These are phyloP conservation scores for Gaillardinia entomophila DNA, from an alignment of 805 yeast genomes.

Conservation along the genomic window DNA sequence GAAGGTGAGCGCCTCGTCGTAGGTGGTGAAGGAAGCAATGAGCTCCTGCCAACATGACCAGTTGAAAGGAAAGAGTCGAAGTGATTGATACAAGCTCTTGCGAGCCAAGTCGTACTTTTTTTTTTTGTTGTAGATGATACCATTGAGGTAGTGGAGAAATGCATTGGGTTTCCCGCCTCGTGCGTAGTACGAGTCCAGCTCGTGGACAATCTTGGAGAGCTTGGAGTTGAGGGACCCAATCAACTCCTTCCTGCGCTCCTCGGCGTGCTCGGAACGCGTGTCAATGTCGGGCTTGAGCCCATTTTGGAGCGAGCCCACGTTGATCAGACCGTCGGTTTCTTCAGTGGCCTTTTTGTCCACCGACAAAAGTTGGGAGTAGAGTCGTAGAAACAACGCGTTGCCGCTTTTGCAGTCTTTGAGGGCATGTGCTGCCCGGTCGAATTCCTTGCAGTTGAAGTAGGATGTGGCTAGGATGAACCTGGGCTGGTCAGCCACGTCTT, in stretches of 20 bases:
- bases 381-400: slow-evolving; percentile 52
- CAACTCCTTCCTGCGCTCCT: slow-evolving; percentile 4
- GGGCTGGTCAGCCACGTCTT: slow-evolving; percentile 38
- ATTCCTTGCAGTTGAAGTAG: slow-evolving; percentile 80
- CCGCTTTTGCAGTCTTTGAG: slow-evolving; percentile 49
- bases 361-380: slow-evolving; percentile 66
- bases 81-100: slow-evolving; percentile 51
- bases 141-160: slow-evolving; percentile 66
- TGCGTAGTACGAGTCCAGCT: slow-evolving; percentile 28
- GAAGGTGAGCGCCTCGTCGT: slow-evolving; percentile 52
- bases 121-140: slow-evolving; percentile 59
- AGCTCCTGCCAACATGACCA: slow-evolving; percentile 95
- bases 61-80: slow-evolving; percentile 70
- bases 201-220: slow-evolving; percentile 32
- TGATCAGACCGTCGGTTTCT: slow-evolving; percentile 63
- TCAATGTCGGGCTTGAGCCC: slow-evolving; percentile 3
- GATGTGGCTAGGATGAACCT: slow-evolving; percentile 57
- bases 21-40: slow-evolving; percentile 50
- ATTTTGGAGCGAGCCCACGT: slow-evolving; percentile 17
- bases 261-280: slow-evolving; percentile 1
- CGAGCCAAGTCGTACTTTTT: slow-evolving; percentile 60
- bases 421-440: slow-evolving; percentile 64
- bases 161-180: slow-evolving; percentile 38
- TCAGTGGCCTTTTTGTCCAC: slow-evolving; percentile 76
- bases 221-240: slow-evolving; percentile 19